Percentiles rank a stretch among this genome's conserved stretches.
phyloP scores from a whole-genome alignment of 805 yeast genomes.

The Kuraishia ogatae region DNA sequence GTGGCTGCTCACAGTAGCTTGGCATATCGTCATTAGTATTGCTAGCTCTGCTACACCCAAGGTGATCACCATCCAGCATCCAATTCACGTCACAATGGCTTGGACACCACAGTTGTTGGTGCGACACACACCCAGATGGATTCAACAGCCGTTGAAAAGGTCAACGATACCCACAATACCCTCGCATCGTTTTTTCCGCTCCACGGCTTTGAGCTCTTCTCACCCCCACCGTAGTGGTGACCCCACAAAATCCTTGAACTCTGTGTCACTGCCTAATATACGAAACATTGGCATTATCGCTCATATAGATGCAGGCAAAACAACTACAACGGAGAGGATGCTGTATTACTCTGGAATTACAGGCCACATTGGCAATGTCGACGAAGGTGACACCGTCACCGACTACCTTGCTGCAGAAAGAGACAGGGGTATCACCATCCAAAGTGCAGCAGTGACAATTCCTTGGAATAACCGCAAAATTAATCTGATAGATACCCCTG shows the following conservation, averaged over 20 bases:
- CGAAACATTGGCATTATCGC: constrained; percentile 95
- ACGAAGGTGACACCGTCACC: constrained; percentile 93
- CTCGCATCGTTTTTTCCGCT: background rate
- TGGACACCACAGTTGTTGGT: too few species aligned
- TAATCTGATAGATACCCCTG: constrained; percentile 94
- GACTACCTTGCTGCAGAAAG: constrained; percentile 88
- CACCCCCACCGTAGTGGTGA: background rate
- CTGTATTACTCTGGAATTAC: constrained; percentile 83
- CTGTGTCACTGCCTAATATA: constrained; percentile 25
- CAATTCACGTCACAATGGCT: background rate
- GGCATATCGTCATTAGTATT: too few species aligned
- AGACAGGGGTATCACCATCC: constrained; percentile 90
- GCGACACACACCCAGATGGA: background rate
- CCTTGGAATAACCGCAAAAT: constrained; percentile 70
- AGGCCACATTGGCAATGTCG: constrained; percentile 80
- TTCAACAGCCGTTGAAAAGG: background rate
- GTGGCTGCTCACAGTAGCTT: too few species aligned
- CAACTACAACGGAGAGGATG: constrained; percentile 96
- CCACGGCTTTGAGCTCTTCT: background rate
- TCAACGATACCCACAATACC: too few species aligned
- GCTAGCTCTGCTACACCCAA: too few species aligned
- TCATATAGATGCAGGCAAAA: constrained; percentile 98
- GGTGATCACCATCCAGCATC: too few species aligned
- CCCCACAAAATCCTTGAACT: background rate
- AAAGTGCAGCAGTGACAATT: constrained; percentile 89